These are phyloP conservation scores for Leccinum pachyderme DNA, from an alignment of 1,284 basidiomycete species.

Conservation along the genomic window DNA sequence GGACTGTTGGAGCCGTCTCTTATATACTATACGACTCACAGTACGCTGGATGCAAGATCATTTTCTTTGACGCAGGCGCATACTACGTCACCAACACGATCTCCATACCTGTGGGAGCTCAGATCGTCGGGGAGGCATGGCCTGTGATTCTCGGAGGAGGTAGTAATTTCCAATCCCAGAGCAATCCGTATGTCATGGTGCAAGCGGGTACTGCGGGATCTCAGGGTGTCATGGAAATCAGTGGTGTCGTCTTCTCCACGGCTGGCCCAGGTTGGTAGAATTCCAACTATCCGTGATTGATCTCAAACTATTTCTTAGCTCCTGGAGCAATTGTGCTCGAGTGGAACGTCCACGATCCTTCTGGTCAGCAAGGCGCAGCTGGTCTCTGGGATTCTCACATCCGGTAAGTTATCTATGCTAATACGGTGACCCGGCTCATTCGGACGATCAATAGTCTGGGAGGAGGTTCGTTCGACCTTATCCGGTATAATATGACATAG, in stretches of 20 bases:
- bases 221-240: conserved; percentile 44
- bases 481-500: not conserved
- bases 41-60: conserved; percentile 54
- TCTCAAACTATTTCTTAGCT: conserved; percentile 27
- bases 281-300: not conserved
- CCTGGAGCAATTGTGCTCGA: conserved; percentile 56
- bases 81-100: conserved; percentile 55
- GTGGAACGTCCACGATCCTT: conserved; percentile 54
- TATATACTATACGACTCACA: conserved; percentile 15
- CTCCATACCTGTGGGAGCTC: conserved; percentile 50
- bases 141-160: conserved; percentile 51
- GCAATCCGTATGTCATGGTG: conserved; percentile 42
- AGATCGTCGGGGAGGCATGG: conserved; percentile 58
- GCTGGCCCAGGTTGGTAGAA: conserved; percentile 38
- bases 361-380: conserved; percentile 49
- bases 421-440: not conserved
- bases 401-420: conserved; percentile 12
- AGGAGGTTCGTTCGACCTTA: not conserved
- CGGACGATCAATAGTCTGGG: not conserved
- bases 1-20: not conserved
- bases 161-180: conserved; percentile 41
- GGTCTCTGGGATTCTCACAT: conserved; percentile 58
- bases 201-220: conserved; percentile 42
- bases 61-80: conserved; percentile 51
- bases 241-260: conserved; percentile 49